A percentile compares a stretch with the other conserved stretches of the same genome.
phyloP scores from a whole-genome alignment of 257 asterid species.

The Ajuga chamaepitys region DNA sequence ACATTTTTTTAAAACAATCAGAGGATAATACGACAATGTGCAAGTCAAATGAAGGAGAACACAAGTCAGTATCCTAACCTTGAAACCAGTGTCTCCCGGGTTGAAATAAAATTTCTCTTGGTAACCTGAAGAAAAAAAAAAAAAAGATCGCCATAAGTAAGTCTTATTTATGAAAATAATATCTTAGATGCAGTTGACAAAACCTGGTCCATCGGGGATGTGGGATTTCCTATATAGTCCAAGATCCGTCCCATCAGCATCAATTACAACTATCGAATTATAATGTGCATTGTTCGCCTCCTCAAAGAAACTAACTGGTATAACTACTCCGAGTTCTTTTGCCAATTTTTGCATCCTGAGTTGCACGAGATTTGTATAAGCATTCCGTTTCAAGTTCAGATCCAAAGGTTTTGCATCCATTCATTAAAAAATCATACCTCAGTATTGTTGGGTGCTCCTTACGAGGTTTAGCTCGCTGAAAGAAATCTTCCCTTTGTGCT shows the following conservation, averaged over 20 bases:
- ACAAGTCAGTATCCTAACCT: slow-evolving; percentile 40
- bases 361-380: slow-evolving; percentile 4
- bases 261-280: slow-evolving; percentile 81
- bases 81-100: slow-evolving; percentile 97
- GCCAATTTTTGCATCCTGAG: slow-evolving; percentile 92
- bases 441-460: slow-evolving; percentile 75
- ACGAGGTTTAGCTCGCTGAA: slow-evolving; percentile 80
- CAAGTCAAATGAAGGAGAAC: slow-evolving; percentile 7
- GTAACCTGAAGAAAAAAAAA: slow-evolving; percentile 53
- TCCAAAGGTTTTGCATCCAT: background rate
- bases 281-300: slow-evolving; percentile 97
- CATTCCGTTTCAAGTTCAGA: background rate
- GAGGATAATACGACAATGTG: slow-evolving; percentile 3
- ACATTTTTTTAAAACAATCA: slow-evolving; percentile 12
- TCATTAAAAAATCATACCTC: slow-evolving; percentile 39
- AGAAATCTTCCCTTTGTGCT: slow-evolving; percentile 89
- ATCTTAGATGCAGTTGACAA: slow-evolving; percentile 15
- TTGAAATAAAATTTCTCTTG: slow-evolving; percentile 97
- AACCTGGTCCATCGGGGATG: slow-evolving; percentile 99
- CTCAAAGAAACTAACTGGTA: slow-evolving; percentile 98
- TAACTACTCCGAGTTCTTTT: slow-evolving; percentile 80
- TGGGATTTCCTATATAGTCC: slow-evolving; percentile 97
- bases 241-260: slow-evolving; percentile 92
- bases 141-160: slow-evolving; percentile 5
- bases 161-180: slow-evolving; percentile 1